phyloP scores from a whole-genome alignment of 78 protist genomes.

The Dictyostelium intermedium region DNA sequence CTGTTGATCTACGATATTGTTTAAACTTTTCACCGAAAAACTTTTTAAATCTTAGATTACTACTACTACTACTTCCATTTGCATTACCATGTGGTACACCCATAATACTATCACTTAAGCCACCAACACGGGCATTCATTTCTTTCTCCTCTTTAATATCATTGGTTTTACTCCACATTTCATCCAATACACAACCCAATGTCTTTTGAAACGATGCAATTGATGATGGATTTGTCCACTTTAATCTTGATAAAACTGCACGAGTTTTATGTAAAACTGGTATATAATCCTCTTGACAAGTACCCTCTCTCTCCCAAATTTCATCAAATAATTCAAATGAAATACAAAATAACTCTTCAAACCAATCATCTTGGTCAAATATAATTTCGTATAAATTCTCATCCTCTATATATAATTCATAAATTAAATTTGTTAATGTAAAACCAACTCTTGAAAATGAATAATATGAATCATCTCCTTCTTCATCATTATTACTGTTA shows the following conservation, averaged over 20 bases:
- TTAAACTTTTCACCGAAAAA: conserved; percentile 44
- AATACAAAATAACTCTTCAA: conserved; percentile 72
- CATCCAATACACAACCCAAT: conserved; percentile 73
- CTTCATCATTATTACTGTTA: background rate
- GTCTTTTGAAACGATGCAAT: conserved; percentile 40
- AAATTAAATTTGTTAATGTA: conserved; percentile 43
- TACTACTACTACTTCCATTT: background rate
- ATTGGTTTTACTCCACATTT: conserved; percentile 43
- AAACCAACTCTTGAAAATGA: conserved; percentile 55
- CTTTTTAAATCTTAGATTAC: conserved; percentile 33
- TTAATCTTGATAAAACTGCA: conserved; percentile 32
- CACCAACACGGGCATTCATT: conserved; percentile 13
- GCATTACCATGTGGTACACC: conserved; percentile 22
- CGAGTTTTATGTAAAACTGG: conserved; percentile 63
- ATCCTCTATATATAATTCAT: conserved; percentile 67
- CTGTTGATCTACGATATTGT: background rate
- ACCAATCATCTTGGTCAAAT: conserved; percentile 79
- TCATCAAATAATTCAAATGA: conserved; percentile 74
- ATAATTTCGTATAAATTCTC: conserved; percentile 71
- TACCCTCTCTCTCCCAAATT: conserved; percentile 68
- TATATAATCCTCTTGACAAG: conserved; percentile 33
- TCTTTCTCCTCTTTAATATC: conserved; percentile 25
- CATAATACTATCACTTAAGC: conserved; percentile 58
- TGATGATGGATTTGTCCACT: conserved; percentile 74
- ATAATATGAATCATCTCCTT: conserved; percentile 9